Evolutionary conservation across 176 grass and related monocot genomes (phyloP).

Genomic region (Miscanthus lutarioriparius): DNA sequence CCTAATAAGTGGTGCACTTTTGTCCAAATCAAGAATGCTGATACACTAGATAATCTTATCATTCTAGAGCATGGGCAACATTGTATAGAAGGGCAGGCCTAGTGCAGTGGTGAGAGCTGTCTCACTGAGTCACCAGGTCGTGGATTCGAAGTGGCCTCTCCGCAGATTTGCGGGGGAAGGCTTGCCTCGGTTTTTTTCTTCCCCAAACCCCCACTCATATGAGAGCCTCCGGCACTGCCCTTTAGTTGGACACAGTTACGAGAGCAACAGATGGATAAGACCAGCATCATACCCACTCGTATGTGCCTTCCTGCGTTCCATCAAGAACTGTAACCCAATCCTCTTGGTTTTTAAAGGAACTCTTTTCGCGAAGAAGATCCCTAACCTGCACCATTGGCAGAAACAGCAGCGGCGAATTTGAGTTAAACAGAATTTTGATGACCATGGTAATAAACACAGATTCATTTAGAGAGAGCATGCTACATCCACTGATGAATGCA

Average conservation of each 20-base stretch:
- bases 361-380: conserved; percentile 75
- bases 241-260: background rate
- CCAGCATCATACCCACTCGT: conserved; percentile 78
- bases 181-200: too few relatives aligned
- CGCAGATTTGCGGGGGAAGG: too few relatives aligned
- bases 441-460: background rate
- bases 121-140: too few relatives aligned
- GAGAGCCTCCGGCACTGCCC: too few relatives aligned
- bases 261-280: background rate
- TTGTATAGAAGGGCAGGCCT: too few relatives aligned
- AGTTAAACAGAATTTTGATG: background rate
- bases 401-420: too few relatives aligned
- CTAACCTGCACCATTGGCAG: conserved; percentile 56
- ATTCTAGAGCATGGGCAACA: background rate
- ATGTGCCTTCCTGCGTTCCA: conserved; percentile 95
- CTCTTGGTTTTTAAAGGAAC: conserved; percentile 67
- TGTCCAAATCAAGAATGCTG: background rate
- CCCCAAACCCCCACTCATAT: too few relatives aligned
- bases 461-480: background rate
- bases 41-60: background rate
- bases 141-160: too few relatives aligned
- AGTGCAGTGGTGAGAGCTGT: too few relatives aligned
- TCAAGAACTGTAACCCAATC: conserved; percentile 95
- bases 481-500: background rate
- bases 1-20: background rate